Conservation (phyloP, 257 asterid genomes). For the Solanum verrucosum region DNA sequence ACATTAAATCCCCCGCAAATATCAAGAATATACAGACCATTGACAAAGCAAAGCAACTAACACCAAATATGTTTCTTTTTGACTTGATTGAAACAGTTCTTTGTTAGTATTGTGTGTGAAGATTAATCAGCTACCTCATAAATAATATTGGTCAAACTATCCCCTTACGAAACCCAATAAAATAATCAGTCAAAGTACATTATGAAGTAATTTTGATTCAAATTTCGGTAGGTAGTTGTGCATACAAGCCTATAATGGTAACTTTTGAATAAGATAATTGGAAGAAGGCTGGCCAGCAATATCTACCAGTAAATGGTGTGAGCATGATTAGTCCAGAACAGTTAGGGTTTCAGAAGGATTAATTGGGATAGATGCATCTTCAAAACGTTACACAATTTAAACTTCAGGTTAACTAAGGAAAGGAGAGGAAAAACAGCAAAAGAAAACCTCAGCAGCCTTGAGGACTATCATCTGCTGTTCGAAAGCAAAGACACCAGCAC, state of each 20-base stretch:
- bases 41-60: neutral
- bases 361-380: neutral
- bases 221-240: neutral
- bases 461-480: constrained; percentile 88
- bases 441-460: constrained; percentile 87
- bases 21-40: neutral
- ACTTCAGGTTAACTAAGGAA: neutral
- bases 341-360: neutral
- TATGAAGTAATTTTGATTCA: neutral
- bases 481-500: constrained; percentile 79
- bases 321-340: neutral
- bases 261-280: neutral
- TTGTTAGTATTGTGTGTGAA: neutral
- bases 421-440: constrained; percentile 1
- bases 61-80: neutral
- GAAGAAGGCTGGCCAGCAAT: neutral
- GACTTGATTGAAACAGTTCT: neutral
- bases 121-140: neutral
- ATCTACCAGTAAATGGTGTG: neutral
- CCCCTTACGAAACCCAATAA: neutral
- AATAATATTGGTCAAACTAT: neutral
- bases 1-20: neutral
- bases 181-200: neutral
- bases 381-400: neutral
- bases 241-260: neutral